Evolutionary conservation across 1,139 yeast genomes (phyloP), one percentile per base, ranked within the genome.

Genomic region (Blastobotrys illinoisensis): DNA sequence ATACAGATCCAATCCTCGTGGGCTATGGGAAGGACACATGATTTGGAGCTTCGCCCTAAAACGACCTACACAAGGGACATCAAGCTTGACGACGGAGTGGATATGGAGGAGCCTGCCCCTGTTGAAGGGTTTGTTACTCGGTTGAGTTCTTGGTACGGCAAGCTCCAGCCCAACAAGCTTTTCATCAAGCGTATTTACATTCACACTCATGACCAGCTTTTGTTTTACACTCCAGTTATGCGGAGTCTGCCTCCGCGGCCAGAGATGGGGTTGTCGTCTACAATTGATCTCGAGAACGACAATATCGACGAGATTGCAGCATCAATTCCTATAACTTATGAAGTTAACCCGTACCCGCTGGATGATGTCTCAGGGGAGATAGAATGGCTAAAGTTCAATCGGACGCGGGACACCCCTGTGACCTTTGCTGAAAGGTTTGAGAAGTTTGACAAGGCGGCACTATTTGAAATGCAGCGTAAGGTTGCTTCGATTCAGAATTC

Each of bases 81-180:
- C 1, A 54, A 46, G 16, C 58, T 59, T 7, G 61, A 59, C 18
- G 57, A 58, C 18, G 65, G 63, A 5, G 48, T 50, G 5, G 53
- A 44, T 21, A 49, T 66, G 55, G 58, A 63, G 1, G 93, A 86
- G 62, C 95, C 96, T 0, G 58, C 69, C 0, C 84, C 95, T 0
- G 68, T 88, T 7, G 96, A 88, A 69, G 97, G 97, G 0, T 88
- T 86, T 66, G 68, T 89, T 13, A 74, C 81, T 1, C 76, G 86
- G 51, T 67, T 86, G 46, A 76, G 86, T 0, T 76, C 81, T 49
- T 75, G 79, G 61, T 63, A 69, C 5, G 91, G 90, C n/a, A 56
- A 56, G 5, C 16, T 32, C 4, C 52, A 57, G 9, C 57, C 61
- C 28, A 47, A 47, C 13, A 74, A 80, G 50, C 71, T 79, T 14